A percentile compares a stretch with the other conserved stretches of the same genome.
Conservation (phyloP, 2,329 filamentous ascomycete species). For the Calonectria fujianensis region DNA sequence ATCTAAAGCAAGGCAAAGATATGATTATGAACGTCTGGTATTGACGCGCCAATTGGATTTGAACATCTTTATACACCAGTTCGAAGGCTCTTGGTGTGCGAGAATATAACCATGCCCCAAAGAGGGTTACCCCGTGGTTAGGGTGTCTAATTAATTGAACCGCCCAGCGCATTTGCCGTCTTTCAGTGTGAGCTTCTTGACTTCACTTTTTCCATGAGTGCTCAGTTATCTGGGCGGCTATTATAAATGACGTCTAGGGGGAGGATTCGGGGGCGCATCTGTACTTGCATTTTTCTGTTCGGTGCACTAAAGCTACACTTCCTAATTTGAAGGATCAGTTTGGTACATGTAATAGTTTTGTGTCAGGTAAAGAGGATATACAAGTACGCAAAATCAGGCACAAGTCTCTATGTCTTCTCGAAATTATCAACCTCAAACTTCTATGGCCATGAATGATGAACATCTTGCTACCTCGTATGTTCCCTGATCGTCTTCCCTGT, state of each 20-base stretch:
- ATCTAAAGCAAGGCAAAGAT: background rate
- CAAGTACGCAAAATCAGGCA: too few relatives aligned
- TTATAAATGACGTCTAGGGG: slow-evolving; percentile 30
- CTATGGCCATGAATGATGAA: background rate
- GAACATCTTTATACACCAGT: slow-evolving; percentile 24
- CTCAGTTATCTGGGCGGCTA: slow-evolving; percentile 21
- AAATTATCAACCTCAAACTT: background rate
- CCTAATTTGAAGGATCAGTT: background rate
- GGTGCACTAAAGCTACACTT: background rate
- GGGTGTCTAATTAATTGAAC: background rate
- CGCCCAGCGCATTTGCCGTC: background rate
- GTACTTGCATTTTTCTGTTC: background rate
- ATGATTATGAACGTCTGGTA: slow-evolving; percentile 35
- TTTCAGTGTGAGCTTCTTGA: slow-evolving; percentile 20
- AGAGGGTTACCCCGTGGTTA: slow-evolving; percentile 6
- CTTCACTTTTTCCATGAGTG: background rate
- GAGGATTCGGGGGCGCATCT: slow-evolving; percentile 27
- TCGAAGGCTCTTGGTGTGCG: slow-evolving; percentile 29
- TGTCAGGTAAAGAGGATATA: background rate
- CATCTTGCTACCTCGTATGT: background rate
- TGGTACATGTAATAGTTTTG: background rate
- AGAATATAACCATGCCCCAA: slow-evolving; percentile 20
- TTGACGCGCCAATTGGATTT: slow-evolving; percentile 29
- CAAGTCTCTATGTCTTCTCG: too few relatives aligned
- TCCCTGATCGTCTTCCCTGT: background rate